These are phyloP conservation scores for Trypanosoma melophagium DNA, from an alignment of 208 protist species.

Conservation along the genomic window DNA sequence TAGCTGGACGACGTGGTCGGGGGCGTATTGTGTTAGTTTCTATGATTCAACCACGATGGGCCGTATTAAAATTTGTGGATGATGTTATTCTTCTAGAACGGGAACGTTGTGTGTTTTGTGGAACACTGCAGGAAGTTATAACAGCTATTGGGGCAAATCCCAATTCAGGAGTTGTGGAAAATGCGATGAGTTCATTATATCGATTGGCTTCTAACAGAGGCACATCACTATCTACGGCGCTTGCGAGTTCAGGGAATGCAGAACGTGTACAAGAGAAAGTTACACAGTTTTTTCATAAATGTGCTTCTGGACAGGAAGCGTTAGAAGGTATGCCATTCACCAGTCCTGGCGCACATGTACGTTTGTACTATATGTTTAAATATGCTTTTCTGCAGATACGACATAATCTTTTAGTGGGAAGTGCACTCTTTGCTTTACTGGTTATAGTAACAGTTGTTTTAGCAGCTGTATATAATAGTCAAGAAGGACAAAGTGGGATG, in stretches of 20 bases:
- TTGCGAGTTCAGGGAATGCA: constrained; percentile 22
- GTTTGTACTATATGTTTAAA: constrained; percentile 50
- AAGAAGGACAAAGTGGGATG: constrained; percentile 50
- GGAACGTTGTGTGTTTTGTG: constrained; percentile 42
- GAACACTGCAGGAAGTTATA: constrained; percentile 36
- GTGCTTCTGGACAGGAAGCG: constrained; percentile 36
- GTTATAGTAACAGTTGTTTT: constrained; percentile 36
- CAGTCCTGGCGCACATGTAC: constrained; percentile 30
- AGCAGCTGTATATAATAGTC: constrained; percentile 54
- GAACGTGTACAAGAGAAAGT: constrained; percentile 30
- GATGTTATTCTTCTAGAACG: constrained; percentile 60
- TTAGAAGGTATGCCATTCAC: constrained; percentile 32
- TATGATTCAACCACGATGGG: constrained; percentile 64
- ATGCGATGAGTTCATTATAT: constrained; percentile 23
- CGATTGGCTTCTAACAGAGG: constrained; percentile 8
- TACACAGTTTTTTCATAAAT: constrained; percentile 44
- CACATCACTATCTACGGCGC: constrained; percentile 2
- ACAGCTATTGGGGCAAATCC: constrained; percentile 28
- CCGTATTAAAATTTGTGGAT: constrained; percentile 56
- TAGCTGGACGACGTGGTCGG: not conserved
- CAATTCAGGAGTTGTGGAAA: not conserved
- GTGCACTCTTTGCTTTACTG: constrained; percentile 25
- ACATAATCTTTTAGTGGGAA: constrained; percentile 33
- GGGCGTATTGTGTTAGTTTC: constrained; percentile 33
- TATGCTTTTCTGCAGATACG: constrained; percentile 49